A percentile compares a stretch with the other conserved stretches of the same genome.
These are phyloP conservation scores for Rhypophila decipiens DNA, from an alignment of 495 filamentous ascomycete genomes.

Conservation along the genomic window DNA sequence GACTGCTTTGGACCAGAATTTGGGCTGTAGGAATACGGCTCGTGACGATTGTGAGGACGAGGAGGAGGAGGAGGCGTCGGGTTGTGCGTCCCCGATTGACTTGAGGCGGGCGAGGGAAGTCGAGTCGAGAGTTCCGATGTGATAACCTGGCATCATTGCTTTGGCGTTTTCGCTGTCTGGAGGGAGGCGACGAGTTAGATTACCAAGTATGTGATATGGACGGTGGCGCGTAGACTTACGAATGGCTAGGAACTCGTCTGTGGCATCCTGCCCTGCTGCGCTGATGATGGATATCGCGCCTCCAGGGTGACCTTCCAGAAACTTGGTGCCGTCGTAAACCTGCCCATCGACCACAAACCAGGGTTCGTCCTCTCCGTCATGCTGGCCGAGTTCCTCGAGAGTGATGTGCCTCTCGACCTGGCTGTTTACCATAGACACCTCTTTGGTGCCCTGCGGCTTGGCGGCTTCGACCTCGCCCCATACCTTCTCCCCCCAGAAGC, in stretches of 20 bases:
- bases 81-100: too few species aligned
- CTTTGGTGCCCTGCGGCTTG: constrained; percentile 41
- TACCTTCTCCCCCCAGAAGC: constrained; percentile 77
- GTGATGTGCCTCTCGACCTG: constrained; percentile 56
- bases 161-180: constrained; percentile 88
- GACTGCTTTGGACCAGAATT: constrained; percentile 62
- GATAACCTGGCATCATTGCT: constrained; percentile 82
- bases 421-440: constrained; percentile 77
- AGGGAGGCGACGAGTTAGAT: too few species aligned
- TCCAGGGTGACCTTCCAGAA: constrained; percentile 82
- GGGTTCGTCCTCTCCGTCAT: constrained; percentile 60
- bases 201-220: too few species aligned
- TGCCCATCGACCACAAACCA: constrained; percentile 94
- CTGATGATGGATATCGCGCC: constrained; percentile 83
- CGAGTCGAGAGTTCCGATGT: constrained; percentile 72
- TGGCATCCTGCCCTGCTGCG: constrained; percentile 77
- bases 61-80: constrained; percentile 10
- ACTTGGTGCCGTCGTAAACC: constrained; percentile 83
- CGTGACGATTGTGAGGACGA: constrained; percentile 29
- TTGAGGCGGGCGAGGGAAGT: constrained; percentile 48
- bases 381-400: constrained; percentile 65
- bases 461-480: constrained; percentile 47
- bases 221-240: constrained; percentile 61
- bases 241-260: constrained; percentile 91
- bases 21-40: constrained; percentile 62